Evolutionary conservation across 73 alveolate genomes (phyloP).

Genomic region (Paramecium pentaurelia): DNA sequence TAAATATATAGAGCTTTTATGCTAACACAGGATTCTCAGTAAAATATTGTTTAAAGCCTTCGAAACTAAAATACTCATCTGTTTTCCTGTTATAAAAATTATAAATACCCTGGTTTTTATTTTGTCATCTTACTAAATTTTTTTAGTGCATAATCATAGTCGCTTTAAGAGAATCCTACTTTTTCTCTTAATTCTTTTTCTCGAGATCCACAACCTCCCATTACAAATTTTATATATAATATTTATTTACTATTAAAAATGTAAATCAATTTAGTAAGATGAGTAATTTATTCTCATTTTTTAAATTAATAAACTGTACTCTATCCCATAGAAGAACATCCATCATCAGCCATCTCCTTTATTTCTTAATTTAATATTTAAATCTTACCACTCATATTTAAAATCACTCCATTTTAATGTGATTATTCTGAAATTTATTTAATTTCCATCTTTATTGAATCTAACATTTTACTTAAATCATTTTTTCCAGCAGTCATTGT

Average conservation of each 20-base stretch:
- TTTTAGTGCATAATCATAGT: background rate
- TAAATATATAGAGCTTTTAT: background rate
- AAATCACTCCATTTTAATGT: background rate
- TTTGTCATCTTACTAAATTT: constrained; percentile 16
- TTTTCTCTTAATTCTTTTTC: constrained; percentile 41
- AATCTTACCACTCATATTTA: background rate
- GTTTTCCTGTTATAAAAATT: background rate
- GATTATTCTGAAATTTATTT: background rate
- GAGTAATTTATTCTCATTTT: background rate
- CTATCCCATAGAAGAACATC: background rate
- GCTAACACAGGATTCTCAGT: constrained; percentile 23
- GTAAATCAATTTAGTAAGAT: background rate
- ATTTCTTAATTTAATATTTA: background rate
- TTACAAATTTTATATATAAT: background rate
- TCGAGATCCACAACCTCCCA: constrained; percentile 55
- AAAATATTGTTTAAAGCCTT: constrained; percentile 8
- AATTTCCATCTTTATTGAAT: background rate
- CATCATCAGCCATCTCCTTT: background rate
- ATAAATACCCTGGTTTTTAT: constrained; percentile 36
- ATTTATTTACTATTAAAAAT: background rate
- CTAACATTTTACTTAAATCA: background rate
- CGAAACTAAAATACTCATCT: background rate
- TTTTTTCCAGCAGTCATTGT: constrained; percentile 5
- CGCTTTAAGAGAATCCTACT: constrained; percentile 10
- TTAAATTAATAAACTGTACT: background rate